Evolutionary conservation across 2,329 filamentous ascomycete genomes (phyloP), one percentile per base, ranked within the genome.

Genomic region (Geosmithia flava): DNA sequence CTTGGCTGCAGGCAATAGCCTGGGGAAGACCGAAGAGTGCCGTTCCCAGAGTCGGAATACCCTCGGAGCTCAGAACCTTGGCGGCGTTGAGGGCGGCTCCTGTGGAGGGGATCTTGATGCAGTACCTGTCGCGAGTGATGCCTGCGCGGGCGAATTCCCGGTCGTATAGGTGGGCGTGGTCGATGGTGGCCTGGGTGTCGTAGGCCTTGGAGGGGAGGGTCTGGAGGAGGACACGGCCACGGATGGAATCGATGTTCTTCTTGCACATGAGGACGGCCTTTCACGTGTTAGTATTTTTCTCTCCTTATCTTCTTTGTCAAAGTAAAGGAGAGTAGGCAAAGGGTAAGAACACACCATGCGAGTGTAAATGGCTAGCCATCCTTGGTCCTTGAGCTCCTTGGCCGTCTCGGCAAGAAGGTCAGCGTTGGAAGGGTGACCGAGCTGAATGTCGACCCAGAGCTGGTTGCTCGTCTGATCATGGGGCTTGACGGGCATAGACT

Each of bases 401-500:
- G 67, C 65, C 0, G 65, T 64, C 47, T 69, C 56, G 4, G 55
- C 53, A 40, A 75, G 64, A 33, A 72, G 53, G 0, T 69, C 63
- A 19, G 58, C 59, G 54, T 74, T 74, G 48, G 66, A 67, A 17
- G 61, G 61, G 47, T 68, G 56, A 23, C 62, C 62, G 50, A 75
- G 65, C 51, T 73, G 67, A 27, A 67, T 63, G 48, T 74, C 68
- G 27, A 73, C 70, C 61, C 64, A 69, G 4, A 69, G 60, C 54
- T 74, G 70, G 54, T 75, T 75, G 57, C 68, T 71, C 3, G 71
- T 74, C 58, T 71, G 68, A 52, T 74, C 70, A 49, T 72, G 66
- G 23, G 68, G 67, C 3, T 60, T 61, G 50, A 72, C 64, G 11
- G 64, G 63, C 56, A 72, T 67, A n/a, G 56, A 58, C 48, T 66